These are phyloP conservation scores for Brassica incana DNA, from an alignment of 345 rosid genomes.

Conservation along the genomic window DNA sequence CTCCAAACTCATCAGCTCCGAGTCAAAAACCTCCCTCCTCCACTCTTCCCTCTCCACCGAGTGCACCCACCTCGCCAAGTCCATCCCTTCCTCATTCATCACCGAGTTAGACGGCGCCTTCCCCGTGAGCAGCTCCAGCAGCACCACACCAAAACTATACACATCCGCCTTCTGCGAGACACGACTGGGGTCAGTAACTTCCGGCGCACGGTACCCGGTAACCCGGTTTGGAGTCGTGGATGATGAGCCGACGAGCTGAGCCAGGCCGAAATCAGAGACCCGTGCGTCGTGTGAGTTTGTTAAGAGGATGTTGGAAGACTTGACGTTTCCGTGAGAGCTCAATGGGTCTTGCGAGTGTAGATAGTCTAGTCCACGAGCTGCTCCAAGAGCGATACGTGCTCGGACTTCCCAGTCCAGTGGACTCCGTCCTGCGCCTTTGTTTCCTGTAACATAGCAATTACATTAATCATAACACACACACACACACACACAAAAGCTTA, in stretches of 20 bases:
- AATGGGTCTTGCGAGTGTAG: conserved; percentile 76
- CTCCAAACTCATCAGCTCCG: conserved; percentile 81
- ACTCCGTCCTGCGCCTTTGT: conserved; percentile 87
- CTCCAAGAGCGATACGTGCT: conserved; percentile 76
- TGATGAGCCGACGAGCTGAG: conserved; percentile 75
- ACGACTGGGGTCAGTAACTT: conserved; percentile 82
- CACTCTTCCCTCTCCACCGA: conserved; percentile 86
- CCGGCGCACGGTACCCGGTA: conserved; percentile 94
- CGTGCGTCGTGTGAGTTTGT: conserved; percentile 71
- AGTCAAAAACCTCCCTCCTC: conserved; percentile 81
- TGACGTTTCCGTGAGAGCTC: conserved; percentile 87
- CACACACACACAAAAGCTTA: not conserved
- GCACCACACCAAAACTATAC: conserved; percentile 88
- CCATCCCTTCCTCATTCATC: conserved; percentile 89
- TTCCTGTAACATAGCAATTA: conserved; percentile 50
- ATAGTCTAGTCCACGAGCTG: conserved; percentile 81
- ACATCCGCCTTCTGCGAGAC: conserved; percentile 96
- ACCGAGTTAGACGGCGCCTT: conserved; percentile 83
- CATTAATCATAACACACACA: not conserved
- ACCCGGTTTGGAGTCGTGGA: conserved; percentile 69
- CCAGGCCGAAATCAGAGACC: conserved; percentile 86
- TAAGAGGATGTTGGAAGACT: conserved; percentile 86
- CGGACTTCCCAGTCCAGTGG: conserved; percentile 87
- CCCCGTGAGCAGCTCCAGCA: conserved; percentile 84
- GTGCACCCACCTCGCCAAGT: conserved; percentile 94